phyloP scores from a whole-genome alignment of 345 rosid species.

The Populus ilicifolia region DNA sequence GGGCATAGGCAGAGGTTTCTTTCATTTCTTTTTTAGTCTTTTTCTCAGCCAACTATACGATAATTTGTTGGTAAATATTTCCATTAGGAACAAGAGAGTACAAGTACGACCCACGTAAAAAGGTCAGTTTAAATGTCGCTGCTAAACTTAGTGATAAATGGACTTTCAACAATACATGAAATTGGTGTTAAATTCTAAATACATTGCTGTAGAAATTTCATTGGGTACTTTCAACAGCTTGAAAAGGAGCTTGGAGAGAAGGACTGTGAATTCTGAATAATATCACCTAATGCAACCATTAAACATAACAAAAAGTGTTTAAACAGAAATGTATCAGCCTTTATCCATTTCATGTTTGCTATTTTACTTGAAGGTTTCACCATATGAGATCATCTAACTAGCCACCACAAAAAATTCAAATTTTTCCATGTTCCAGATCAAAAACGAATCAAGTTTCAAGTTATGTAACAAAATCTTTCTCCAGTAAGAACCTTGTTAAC shows the following conservation, averaged over 20 bases:
- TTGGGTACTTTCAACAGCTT: neutral
- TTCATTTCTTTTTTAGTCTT: neutral
- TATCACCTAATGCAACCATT: neutral
- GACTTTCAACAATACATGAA: neutral
- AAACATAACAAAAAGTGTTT: neutral
- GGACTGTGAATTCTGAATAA: too few species aligned
- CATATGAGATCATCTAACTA: neutral
- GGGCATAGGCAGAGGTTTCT: neutral
- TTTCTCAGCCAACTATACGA: neutral
- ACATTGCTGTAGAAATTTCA: neutral
- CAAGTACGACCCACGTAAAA: neutral
- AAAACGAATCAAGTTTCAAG: neutral
- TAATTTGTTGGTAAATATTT: neutral
- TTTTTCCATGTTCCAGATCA: neutral
- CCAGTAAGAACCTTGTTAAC: neutral
- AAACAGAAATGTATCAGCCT: neutral
- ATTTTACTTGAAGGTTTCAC: neutral
- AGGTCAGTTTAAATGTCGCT: neutral
- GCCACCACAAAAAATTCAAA: neutral
- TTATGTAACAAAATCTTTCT: neutral
- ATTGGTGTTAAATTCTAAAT: neutral
- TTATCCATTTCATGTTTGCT: neutral
- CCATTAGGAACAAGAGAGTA: neutral
- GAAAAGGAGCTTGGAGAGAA: neutral
- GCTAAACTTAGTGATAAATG: neutral